phyloP scores from a whole-genome alignment of 2,329 filamentous ascomycete genomes.

The Colletotrichum sp. region DNA sequence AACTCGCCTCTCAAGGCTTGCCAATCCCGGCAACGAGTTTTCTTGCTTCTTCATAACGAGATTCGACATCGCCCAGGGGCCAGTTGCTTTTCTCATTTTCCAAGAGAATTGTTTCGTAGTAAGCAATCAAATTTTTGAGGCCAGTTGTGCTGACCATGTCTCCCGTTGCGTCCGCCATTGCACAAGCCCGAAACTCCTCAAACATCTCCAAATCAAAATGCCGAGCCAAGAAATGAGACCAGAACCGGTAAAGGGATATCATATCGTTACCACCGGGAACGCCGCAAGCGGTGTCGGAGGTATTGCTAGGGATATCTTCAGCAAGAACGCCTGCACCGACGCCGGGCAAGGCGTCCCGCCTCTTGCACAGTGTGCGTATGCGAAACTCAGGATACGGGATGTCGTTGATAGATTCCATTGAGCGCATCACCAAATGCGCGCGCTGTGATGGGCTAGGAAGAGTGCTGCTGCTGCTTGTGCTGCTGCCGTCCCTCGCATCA shows the following conservation, averaged over 20 bases:
- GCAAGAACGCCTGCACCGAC: slow-evolving; percentile 25
- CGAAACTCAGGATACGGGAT: slow-evolving; percentile 41
- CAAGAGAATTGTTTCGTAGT: slow-evolving; percentile 50
- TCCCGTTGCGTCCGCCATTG: slow-evolving; percentile 64
- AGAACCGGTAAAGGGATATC: slow-evolving; percentile 75
- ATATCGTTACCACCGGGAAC: slow-evolving; percentile 46
- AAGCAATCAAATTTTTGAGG: slow-evolving; percentile 67
- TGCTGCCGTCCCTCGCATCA: not conserved
- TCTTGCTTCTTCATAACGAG: slow-evolving; percentile 6
- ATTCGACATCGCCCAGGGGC: not conserved
- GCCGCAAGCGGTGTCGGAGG: slow-evolving; percentile 37
- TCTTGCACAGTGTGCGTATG: slow-evolving; percentile 41
- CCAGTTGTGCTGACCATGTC: slow-evolving; percentile 56
- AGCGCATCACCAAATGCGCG: slow-evolving; percentile 14
- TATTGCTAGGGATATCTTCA: slow-evolving; percentile 7
- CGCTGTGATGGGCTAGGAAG: slow-evolving; percentile 14
- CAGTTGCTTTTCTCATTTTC: not conserved
- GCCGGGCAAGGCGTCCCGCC: slow-evolving; percentile 34
- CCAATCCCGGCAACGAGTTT: not conserved
- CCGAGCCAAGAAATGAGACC: slow-evolving; percentile 73
- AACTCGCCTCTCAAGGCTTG: not conserved
- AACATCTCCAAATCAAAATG: slow-evolving; percentile 81
- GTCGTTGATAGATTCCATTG: slow-evolving; percentile 12
- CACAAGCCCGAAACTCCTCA: slow-evolving; percentile 72
- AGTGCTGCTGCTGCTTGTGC: not conserved